Evolutionary conservation across 2,329 filamentous ascomycete species (phyloP).

Genomic region (Curvularia sp.): DNA sequence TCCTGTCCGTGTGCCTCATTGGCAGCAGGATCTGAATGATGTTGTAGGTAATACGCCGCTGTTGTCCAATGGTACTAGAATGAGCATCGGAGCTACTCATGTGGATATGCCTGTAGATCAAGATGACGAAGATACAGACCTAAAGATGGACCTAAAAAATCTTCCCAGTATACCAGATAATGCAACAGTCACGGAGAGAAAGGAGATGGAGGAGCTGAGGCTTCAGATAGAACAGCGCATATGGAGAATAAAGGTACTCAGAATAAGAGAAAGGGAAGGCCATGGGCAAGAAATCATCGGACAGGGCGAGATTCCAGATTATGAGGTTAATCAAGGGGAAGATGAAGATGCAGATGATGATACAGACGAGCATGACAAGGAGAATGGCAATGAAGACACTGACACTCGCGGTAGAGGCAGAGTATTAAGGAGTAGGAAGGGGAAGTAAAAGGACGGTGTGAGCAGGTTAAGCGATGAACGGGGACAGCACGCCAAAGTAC

Average conservation of each 20-base stretch:
- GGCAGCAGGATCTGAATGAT: constrained; percentile 7
- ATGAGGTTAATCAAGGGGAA: not conserved
- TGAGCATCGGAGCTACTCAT: not conserved
- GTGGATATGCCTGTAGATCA: not conserved
- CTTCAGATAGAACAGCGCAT: constrained; percentile 14
- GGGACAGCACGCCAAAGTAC: not conserved
- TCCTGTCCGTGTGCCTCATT: constrained; percentile 8
- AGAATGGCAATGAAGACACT: not conserved
- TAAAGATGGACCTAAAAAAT: constrained; percentile 1
- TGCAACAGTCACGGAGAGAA: constrained; percentile 10
- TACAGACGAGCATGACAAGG: not conserved
- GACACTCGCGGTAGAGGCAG: not conserved
- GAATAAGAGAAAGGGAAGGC: constrained; percentile 8
- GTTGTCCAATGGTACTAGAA: not conserved
- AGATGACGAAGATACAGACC: not conserved
- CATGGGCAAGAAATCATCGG: constrained; percentile 1
- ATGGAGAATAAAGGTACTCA: constrained; percentile 12
- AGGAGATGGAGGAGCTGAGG: constrained; percentile 11
- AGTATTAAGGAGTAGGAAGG: constrained; percentile 4
- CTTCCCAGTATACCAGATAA: constrained; percentile 2
- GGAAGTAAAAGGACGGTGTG: not conserved
- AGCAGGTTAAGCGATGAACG: not conserved
- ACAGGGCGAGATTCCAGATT: not conserved
- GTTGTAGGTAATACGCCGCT: not conserved
- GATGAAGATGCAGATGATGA: not conserved